phyloP scores from a whole-genome alignment of 176 grass and related monocot species.

The Ampelocalamus luodianensis region DNA sequence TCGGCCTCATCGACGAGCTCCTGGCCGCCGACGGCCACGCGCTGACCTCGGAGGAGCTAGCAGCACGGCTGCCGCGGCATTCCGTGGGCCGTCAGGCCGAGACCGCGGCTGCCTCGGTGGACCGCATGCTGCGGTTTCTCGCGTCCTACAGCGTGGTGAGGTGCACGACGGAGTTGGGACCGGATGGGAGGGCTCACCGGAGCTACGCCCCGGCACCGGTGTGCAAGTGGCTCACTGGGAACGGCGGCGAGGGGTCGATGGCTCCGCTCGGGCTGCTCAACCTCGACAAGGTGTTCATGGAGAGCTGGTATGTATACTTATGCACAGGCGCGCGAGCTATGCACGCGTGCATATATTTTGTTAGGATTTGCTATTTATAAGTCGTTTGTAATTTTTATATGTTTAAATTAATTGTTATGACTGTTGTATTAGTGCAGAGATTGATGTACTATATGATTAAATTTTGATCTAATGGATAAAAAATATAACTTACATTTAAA shows the following conservation, averaged over 20 bases:
- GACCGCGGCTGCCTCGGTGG: slow-evolving; percentile 20
- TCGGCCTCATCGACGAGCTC: slow-evolving; percentile 47
- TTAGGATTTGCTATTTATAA: too few relatives aligned
- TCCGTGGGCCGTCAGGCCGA: background rate
- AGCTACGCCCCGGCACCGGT: slow-evolving; percentile 38
- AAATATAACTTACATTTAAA: too few relatives aligned
- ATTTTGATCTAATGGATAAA: too few relatives aligned
- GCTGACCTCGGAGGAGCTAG: slow-evolving; percentile 35
- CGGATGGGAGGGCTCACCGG: background rate
- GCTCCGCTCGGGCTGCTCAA: slow-evolving; percentile 7
- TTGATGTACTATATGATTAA: too few relatives aligned
- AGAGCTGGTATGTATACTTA: background rate
- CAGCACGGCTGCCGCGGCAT: background rate
- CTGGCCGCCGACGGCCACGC: background rate
- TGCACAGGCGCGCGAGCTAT: too few relatives aligned
- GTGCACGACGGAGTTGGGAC: slow-evolving; percentile 1
- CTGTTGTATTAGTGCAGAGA: too few relatives aligned
- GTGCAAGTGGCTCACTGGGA: slow-evolving; percentile 56
- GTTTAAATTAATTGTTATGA: too few relatives aligned
- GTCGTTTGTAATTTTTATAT: too few relatives aligned
- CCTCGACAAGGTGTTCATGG: slow-evolving; percentile 27
- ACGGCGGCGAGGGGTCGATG: slow-evolving; percentile 43
- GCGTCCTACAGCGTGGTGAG: slow-evolving; percentile 40
- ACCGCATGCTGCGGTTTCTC: slow-evolving; percentile 52
- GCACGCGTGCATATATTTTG: too few relatives aligned